Evolutionary conservation across 2,329 filamentous ascomycete genomes (phyloP), one percentile per base, ranked within the genome.

Genomic region (Neofusicoccum sp.): DNA sequence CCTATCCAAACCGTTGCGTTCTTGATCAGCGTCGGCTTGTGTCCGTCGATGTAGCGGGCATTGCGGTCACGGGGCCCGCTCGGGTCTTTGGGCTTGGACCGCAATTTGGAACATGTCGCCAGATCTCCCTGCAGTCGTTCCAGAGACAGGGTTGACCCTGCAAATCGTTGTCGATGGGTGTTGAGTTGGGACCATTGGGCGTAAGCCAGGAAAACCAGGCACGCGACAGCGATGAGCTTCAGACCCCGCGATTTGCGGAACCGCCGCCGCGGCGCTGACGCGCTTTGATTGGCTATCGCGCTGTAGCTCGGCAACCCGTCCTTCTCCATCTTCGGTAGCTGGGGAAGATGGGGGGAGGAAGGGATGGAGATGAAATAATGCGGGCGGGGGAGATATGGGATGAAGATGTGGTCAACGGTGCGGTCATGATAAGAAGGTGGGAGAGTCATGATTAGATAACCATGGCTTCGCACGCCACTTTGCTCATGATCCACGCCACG

Each of bases 1-100:
- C 87, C 88, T 3, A 85, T 79, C 88, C 87, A 90, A 22, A 90
- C 80, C 1, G 84, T 87, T 4, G 87, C 87, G 70, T 90, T 90
- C 65, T 81, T 84, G 67, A 90, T 88, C 44, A 90, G 79, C 0
- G 86, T 86, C 0, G 87, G 83, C 66, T 81, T 83, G 60, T 83
- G 80, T 58, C 85, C 85, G 3, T 85, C 79, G 47, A 88, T 73
- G 69, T 84, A 87, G 52, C 88, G 82, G 22, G 85, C 85, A 71
- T 87, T 90, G 67, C 80, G 80, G 36, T 84, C 79, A 22, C 88
- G 84, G 4, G 77, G 70, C 22, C 85, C 85, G 39, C 79, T 79
- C 1, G 85, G 85, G 65, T 88, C 85, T 54, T 79, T 70, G 0
- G 87, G 86, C 67, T 81, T 84, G 49, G 76, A 75, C 39, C 79